Base-by-base conservation (phyloP, 208 protist genomes). In the Herpetomonas muscarum region DNA sequence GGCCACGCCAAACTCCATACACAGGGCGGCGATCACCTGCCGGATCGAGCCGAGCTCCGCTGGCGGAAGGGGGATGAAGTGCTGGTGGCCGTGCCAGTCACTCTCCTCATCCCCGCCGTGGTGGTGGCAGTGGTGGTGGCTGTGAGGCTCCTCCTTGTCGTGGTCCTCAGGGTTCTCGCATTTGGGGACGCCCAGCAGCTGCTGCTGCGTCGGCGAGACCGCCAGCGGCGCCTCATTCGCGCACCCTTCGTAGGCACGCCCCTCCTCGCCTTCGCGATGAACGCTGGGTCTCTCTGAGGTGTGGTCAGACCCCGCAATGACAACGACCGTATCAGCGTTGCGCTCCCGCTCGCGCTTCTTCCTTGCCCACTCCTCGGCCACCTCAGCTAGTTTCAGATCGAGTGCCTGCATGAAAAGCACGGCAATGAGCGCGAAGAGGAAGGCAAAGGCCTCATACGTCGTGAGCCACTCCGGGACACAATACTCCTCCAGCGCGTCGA, bases 1-100 rank as follows among this genome's bases (percentile, higher is more conserved):
- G 5, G 79, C 71, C 17, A 86, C 57, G 25, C 76, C 77, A 30
- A 84, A 82, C 61, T 81, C 77, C 76, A 88, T 77, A 45, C 81
- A 80, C 26, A 89, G 12, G 13, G 77, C 78, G 3, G 82, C 63
- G 24, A 85, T 63, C 17, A 70, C 53, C 12, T 36, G 49, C 25
- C 57, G 70, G 7, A 77, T 36, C 17, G 22, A 24, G 2, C 53
- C 55, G 60, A 73, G 61, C 45, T 76, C 56, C 13, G 6, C 37
- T 2, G 62, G 67, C 3, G 51, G 41, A 6, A 25, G 10, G 15
- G 63, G 61, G 1, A 48, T 13, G 15, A 63, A 24, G 42, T 81
- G 74, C 36, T 66, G 64, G 51, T 81, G 74, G 28, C 74, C 60
- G 42, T 71, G 59, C 10, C 37, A 31, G 12, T 64, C 64, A 21